These are phyloP conservation scores for Tylopilus plumbeoviolaceoides DNA, from an alignment of 768 basidiomycete species.

Conservation along the genomic window DNA sequence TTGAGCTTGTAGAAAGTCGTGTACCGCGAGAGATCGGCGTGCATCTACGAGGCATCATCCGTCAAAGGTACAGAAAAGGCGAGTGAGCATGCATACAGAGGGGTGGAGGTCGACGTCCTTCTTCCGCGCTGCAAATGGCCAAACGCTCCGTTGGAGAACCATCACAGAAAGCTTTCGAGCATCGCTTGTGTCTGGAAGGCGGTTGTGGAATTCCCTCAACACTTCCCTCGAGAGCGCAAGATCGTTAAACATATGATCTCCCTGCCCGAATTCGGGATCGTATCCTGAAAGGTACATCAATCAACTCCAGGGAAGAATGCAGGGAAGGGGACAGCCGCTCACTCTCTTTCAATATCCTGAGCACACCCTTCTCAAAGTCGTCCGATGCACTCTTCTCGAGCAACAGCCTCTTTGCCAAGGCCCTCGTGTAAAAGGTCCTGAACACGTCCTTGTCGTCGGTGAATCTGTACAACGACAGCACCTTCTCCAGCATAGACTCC, in stretches of 20 bases:
- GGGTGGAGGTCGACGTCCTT: conserved; percentile 50
- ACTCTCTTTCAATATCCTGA: conserved; percentile 83
- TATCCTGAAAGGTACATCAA: conserved; percentile 55
- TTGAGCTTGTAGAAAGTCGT: conserved; percentile 69
- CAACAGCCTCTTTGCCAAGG: conserved; percentile 81
- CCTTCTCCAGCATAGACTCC: conserved; percentile 57
- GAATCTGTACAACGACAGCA: conserved; percentile 73
- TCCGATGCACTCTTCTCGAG: conserved; percentile 82
- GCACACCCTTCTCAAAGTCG: conserved; percentile 80
- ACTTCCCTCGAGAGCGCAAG: conserved; percentile 71
- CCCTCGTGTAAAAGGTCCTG: conserved; percentile 85
- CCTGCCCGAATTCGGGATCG: conserved; percentile 92
- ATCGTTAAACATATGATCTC: conserved; percentile 95
- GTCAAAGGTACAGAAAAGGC: conserved; percentile 1
- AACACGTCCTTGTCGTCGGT: conserved; percentile 95
- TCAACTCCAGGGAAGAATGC: not conserved
- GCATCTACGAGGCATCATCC: conserved; percentile 51
- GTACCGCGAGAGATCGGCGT: conserved; percentile 61
- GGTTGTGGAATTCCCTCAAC: conserved; percentile 60
- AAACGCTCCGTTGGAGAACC: conserved; percentile 84
- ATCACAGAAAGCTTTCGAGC: conserved; percentile 61
- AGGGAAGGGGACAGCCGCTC: conserved; percentile 30
- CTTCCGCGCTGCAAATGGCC: conserved; percentile 70
- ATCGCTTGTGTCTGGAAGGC: conserved; percentile 35
- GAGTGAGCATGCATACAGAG: conserved; percentile 35